phyloP scores from a whole-genome alignment of 495 filamentous ascomycete species.

The Massariosphaeria phaeospora region DNA sequence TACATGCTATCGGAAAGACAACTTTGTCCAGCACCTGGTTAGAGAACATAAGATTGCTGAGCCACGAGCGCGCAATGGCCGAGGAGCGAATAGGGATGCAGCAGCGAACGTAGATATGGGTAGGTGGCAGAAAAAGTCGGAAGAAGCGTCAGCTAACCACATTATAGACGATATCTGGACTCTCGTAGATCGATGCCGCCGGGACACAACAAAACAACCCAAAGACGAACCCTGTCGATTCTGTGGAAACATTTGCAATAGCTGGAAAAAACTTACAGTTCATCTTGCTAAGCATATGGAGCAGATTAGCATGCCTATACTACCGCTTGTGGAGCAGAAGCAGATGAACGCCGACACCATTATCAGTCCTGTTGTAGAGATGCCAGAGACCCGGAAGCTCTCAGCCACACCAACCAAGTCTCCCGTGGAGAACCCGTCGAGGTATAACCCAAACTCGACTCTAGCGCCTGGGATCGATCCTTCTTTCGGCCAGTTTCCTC shows the following conservation, averaged over 20 bases:
- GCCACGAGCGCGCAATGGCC: constrained; percentile 51
- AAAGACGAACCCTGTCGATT: constrained; percentile 85
- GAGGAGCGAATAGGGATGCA: constrained; percentile 42
- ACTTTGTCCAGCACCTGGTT: constrained; percentile 91
- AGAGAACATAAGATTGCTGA: constrained; percentile 88
- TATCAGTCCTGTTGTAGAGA: constrained; percentile 31
- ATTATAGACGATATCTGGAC: constrained; percentile 58
- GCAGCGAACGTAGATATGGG: constrained; percentile 5
- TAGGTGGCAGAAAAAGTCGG: neutral
- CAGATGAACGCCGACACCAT: constrained; percentile 32
- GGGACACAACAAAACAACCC: constrained; percentile 60
- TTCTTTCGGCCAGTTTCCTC: constrained; percentile 21
- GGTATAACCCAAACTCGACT: constrained; percentile 25
- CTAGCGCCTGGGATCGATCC: constrained; percentile 24
- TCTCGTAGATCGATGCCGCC: constrained; percentile 74
- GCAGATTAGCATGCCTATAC: constrained; percentile 78
- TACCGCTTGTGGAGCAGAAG: constrained; percentile 58
- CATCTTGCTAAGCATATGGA: constrained; percentile 98
- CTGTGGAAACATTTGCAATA: constrained; percentile 74
- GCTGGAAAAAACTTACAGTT: constrained; percentile 91
- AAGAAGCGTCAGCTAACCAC: constrained; percentile 43
- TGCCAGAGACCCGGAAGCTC: constrained; percentile 24
- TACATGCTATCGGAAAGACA: constrained; percentile 85
- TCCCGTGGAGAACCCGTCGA: constrained; percentile 29
- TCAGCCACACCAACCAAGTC: constrained; percentile 23